phyloP scores from a whole-genome alignment of 371 early-diverging fungal genomes.

The Mortierella sp. region DNA sequence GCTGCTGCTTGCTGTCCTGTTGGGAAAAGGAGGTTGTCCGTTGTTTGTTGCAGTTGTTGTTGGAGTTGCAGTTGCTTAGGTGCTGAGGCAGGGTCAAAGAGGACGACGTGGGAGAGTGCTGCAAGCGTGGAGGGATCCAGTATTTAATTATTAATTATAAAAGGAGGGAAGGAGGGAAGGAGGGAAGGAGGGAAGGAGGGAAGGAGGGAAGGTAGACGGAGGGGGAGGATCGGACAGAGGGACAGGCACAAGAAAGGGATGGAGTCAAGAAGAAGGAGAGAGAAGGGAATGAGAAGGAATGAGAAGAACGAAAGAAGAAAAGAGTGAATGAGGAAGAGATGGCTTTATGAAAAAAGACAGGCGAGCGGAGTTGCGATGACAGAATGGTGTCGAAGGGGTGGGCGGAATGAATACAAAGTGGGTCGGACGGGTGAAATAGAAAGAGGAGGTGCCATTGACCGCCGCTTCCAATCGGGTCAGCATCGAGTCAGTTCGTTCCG shows the following conservation, averaged over 20 bases:
- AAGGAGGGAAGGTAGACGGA: not conserved
- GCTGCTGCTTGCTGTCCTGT: not conserved
- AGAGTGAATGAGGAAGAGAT: not conserved
- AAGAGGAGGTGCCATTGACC: not conserved
- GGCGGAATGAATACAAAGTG: not conserved
- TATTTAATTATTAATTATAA: not conserved
- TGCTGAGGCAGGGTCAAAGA: not conserved
- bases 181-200: not conserved
- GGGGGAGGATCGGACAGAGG: not conserved
- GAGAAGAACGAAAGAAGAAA: not conserved
- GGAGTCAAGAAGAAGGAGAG: not conserved
- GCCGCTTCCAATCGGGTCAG: constrained; percentile 1
- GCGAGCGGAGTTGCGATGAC: not conserved
- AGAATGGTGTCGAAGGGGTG: not conserved
- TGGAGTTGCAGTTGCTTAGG: not conserved
- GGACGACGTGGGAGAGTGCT: not conserved
- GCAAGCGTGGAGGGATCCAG: not conserved
- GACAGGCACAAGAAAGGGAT: not conserved
- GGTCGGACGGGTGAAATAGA: not conserved
- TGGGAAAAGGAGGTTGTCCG: not conserved
- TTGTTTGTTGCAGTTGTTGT: not conserved
- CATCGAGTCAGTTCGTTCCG: not conserved
- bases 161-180: no score
- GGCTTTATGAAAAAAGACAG: not conserved
- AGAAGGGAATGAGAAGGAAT: not conserved